A percentile compares a stretch with the other conserved stretches of the same genome.
phyloP scores from a whole-genome alignment of 1,284 basidiomycete genomes.

The Schizophyllum amplum region DNA sequence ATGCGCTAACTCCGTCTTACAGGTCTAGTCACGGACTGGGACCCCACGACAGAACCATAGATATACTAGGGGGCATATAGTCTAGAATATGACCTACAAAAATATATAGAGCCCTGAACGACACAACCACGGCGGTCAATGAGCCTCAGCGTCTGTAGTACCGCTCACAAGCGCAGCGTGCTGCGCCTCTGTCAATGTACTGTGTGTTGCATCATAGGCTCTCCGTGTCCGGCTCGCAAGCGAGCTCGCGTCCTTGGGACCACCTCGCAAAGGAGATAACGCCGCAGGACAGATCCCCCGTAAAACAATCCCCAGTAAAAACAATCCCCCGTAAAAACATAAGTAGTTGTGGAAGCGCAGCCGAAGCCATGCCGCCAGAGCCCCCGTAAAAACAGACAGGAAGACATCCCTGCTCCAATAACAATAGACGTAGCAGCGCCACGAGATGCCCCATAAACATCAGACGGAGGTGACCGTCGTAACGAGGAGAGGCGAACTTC shows the following conservation, averaged over 20 bases:
- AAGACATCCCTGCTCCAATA: too few species aligned
- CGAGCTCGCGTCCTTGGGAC: background rate
- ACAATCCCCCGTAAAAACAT: too few species aligned
- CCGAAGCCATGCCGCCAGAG: background rate
- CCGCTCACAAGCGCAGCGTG: background rate
- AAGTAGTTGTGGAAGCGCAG: too few species aligned
- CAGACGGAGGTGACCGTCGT: too few species aligned
- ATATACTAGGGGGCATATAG: background rate
- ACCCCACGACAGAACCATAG: constrained; percentile 34
- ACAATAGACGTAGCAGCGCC: too few species aligned
- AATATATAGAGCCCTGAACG: background rate
- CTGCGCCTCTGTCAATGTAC: background rate
- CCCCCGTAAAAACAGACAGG: background rate
- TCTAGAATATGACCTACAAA: too few species aligned
- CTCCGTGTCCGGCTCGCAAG: too few species aligned
- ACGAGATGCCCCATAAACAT: too few species aligned
- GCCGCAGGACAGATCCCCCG: background rate
- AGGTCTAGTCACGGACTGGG: constrained; percentile 47
- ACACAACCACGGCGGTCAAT: background rate
- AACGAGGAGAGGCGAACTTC: too few species aligned
- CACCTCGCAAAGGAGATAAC: background rate
- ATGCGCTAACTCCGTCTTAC: background rate
- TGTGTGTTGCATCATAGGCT: background rate
- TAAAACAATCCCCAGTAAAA: background rate
- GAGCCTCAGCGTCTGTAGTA: background rate